Percentiles rank a stretch among this genome's conserved stretches.
Conservation (phyloP, 208 protist genomes). For the Crithidia acanthocephali region DNA sequence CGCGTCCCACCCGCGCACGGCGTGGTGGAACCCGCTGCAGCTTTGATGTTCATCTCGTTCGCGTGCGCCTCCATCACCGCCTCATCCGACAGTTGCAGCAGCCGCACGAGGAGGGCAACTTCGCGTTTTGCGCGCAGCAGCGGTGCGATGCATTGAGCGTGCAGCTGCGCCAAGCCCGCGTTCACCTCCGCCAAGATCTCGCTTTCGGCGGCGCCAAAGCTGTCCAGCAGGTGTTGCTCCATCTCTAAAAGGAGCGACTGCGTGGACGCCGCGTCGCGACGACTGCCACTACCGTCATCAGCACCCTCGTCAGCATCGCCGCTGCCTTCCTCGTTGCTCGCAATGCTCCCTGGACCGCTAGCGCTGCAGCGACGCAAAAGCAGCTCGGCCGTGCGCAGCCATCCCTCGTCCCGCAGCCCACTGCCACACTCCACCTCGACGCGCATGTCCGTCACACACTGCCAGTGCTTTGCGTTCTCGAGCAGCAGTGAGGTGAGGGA, state of each 20-base stretch:
- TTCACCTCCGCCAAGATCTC: conserved; percentile 10
- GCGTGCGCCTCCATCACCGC: background rate
- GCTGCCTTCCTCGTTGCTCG: too few relatives aligned
- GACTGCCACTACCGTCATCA: background rate
- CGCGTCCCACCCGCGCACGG: background rate
- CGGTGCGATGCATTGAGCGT: background rate
- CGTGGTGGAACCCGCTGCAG: background rate
- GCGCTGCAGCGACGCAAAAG: conserved; percentile 13
- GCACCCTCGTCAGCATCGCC: background rate
- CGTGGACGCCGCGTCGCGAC: background rate
- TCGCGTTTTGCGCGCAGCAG: conserved; percentile 10
- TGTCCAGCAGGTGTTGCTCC: conserved; percentile 32
- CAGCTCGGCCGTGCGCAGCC: conserved; percentile 19
- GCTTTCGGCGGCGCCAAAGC: conserved; percentile 9
- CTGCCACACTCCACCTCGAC: conserved; percentile 18
- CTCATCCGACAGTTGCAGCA: conserved; percentile 38
- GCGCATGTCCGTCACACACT: conserved; percentile 40
- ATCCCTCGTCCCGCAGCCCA: conserved; percentile 5
- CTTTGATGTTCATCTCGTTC: background rate
- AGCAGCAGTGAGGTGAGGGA: conserved; percentile 47
- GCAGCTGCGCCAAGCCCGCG: conserved; percentile 15
- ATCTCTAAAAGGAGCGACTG: conserved; percentile 12
- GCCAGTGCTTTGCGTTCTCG: conserved; percentile 59
- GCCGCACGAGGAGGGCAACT: conserved; percentile 30
- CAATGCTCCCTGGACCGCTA: background rate